Conservation (phyloP, 345 rosid species). For the Melaleuca alternifolia region DNA sequence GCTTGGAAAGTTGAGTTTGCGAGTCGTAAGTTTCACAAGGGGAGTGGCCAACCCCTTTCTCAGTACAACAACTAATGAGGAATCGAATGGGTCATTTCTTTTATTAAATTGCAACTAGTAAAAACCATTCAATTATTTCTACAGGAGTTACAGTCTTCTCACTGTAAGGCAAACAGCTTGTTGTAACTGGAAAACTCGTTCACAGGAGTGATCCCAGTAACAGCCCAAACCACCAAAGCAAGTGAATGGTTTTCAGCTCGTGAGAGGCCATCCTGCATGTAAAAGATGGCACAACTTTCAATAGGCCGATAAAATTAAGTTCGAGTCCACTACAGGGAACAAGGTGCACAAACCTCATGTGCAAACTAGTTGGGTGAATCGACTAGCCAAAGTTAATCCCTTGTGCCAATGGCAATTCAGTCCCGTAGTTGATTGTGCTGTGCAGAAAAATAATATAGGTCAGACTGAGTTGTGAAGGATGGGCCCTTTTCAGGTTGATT, state of each 20-base stretch:
- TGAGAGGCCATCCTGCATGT: not conserved
- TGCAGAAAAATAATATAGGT: not conserved
- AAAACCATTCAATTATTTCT: not conserved
- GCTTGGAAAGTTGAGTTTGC: not conserved
- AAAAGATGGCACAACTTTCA: not conserved
- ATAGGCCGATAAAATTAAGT: not conserved
- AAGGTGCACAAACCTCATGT: not conserved
- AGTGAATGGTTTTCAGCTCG: not conserved
- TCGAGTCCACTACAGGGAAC: not conserved
- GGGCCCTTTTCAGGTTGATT: not conserved
- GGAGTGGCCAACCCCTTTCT: not conserved
- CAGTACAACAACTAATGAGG: not conserved
- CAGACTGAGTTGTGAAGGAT: not conserved
- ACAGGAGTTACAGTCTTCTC: not conserved
- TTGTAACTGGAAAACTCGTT: not conserved
- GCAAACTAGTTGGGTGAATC: not conserved
- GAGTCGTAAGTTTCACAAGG: not conserved
- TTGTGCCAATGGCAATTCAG: conserved; percentile 89
- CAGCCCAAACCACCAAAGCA: not conserved
- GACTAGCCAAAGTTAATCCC: conserved; percentile 86
- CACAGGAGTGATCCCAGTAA: not conserved
- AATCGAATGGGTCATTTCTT: not conserved
- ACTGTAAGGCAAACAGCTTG: not conserved
- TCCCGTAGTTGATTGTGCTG: conserved; percentile 94
- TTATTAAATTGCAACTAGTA: not conserved